Conservation (phyloP, 805 yeast genomes). For the Torulaspora maleeae region DNA sequence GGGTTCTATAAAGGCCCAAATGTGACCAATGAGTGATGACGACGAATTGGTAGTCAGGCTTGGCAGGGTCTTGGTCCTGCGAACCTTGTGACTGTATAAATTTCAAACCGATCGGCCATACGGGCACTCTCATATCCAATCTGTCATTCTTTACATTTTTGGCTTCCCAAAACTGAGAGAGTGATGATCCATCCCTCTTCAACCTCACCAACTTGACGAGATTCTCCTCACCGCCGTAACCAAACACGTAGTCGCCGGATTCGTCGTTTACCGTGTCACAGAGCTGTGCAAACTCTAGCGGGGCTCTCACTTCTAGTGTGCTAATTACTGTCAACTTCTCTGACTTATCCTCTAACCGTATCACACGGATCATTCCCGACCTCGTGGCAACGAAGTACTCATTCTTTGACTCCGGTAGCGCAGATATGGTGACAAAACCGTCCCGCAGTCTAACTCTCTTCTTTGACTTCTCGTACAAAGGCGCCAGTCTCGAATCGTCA, state of each 20-base stretch:
- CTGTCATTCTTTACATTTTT: slow-evolving; percentile 79
- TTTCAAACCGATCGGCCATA: slow-evolving; percentile 60
- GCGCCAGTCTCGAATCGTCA: slow-evolving; percentile 23
- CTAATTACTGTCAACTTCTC: slow-evolving; percentile 15
- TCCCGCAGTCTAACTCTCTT: slow-evolving; percentile 35
- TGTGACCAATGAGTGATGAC: slow-evolving; percentile 57
- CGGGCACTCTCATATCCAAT: slow-evolving; percentile 74
- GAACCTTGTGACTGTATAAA: slow-evolving; percentile 41
- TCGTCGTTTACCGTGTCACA: slow-evolving; percentile 41
- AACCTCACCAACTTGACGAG: slow-evolving; percentile 31
- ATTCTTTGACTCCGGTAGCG: slow-evolving; percentile 25
- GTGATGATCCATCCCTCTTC: slow-evolving; percentile 24
- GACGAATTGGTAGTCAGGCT: slow-evolving; percentile 43
- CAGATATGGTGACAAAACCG: slow-evolving; percentile 37
- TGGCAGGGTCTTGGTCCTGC: slow-evolving; percentile 21
- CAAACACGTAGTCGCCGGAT: slow-evolving; percentile 43
- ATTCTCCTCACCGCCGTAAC: slow-evolving; percentile 82
- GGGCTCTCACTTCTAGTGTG: slow-evolving; percentile 39
- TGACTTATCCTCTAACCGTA: slow-evolving; percentile 19
- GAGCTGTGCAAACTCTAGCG: slow-evolving; percentile 45
- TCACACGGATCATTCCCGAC: slow-evolving; percentile 36
- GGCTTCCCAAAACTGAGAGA: slow-evolving; percentile 54
- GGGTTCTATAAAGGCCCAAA: slow-evolving; percentile 66
- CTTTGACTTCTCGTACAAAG: slow-evolving; percentile 24
- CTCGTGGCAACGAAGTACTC: slow-evolving; percentile 35